Evolutionary conservation across 768 basidiomycete species (phyloP).

Genomic region (Xerocomus brunneocitrinus): DNA sequence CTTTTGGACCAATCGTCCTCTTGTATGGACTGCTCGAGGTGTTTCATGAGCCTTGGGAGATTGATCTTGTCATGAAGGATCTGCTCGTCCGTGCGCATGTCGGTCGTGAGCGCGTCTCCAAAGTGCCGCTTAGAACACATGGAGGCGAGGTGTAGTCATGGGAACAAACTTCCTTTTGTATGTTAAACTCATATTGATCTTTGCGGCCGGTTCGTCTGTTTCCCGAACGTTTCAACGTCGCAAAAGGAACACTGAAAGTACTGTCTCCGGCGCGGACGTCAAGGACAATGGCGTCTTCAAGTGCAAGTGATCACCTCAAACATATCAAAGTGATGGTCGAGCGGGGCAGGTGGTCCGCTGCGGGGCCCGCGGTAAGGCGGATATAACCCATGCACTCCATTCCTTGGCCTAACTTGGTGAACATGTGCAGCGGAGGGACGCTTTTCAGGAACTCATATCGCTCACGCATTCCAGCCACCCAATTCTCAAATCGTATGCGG

Average conservation of each 20-base stretch:
- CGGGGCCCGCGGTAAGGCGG: conserved; percentile 37
- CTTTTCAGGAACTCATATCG: conserved; percentile 50
- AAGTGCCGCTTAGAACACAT: background rate
- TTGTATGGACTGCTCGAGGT: conserved; percentile 53
- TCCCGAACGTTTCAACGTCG: background rate
- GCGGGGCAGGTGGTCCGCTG: conserved; percentile 37
- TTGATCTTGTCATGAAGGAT: conserved; percentile 62
- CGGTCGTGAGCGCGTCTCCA: background rate
- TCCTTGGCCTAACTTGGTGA: conserved; percentile 7
- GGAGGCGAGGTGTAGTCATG: conserved; percentile 8
- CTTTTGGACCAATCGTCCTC: conserved; percentile 33
- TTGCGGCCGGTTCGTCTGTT: conserved; percentile 2
- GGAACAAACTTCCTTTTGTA: conserved; percentile 23
- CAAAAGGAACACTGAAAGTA: background rate
- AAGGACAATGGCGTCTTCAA: conserved; percentile 19
- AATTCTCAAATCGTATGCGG: conserved; percentile 52
- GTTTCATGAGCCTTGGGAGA: conserved; percentile 52
- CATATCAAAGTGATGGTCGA: conserved; percentile 36
- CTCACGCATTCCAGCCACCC: conserved; percentile 46
- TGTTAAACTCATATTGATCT: conserved; percentile 11
- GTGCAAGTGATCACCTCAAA: conserved; percentile 14
- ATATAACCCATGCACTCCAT: background rate
- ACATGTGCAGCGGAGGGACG: conserved; percentile 43
- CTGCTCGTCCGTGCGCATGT: conserved; percentile 31
- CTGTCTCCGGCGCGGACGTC: background rate